Evolutionary conservation across 2,329 filamentous ascomycete genomes (phyloP).

Genomic region (Fusarium tupiense): DNA sequence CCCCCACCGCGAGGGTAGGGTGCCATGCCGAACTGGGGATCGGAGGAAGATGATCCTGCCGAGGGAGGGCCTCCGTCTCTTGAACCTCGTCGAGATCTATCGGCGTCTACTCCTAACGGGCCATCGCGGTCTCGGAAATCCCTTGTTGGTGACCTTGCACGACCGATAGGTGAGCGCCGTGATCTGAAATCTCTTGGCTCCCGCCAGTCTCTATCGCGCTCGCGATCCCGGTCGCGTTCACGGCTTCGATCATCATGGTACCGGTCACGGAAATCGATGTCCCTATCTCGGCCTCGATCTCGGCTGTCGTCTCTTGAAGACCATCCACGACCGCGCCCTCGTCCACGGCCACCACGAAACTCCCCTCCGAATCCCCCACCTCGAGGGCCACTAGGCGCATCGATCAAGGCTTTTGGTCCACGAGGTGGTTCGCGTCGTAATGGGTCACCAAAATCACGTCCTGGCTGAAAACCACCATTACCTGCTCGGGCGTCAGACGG

Average conservation of each 20-base stretch:
- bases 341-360: slow-evolving; percentile 62
- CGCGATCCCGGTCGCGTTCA: slow-evolving; percentile 67
- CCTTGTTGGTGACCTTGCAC: slow-evolving; percentile 73
- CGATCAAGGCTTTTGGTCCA: slow-evolving; percentile 81
- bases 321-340: slow-evolving; percentile 68
- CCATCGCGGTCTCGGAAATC: slow-evolving; percentile 71
- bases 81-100: slow-evolving; percentile 73
- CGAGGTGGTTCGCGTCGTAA: slow-evolving; percentile 77
- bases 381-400: slow-evolving; percentile 73
- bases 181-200: slow-evolving; percentile 51
- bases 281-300: slow-evolving; percentile 68
- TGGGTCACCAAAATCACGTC: slow-evolving; percentile 68
- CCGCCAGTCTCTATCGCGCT: slow-evolving; percentile 60
- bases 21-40: slow-evolving; percentile 66
- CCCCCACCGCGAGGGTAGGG: slow-evolving; percentile 66
- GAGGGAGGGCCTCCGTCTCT: slow-evolving; percentile 76
- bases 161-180: slow-evolving; percentile 67
- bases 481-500: slow-evolving; percentile 69
- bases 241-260: slow-evolving; percentile 69
- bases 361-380: slow-evolving; percentile 74
- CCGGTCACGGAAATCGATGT: slow-evolving; percentile 67
- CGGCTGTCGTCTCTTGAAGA: slow-evolving; percentile 67
- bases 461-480: slow-evolving; percentile 67
- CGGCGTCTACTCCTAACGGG: slow-evolving; percentile 72
- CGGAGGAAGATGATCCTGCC: slow-evolving; percentile 75